Evolutionary conservation across 257 asterid genomes (phyloP).

Genomic region (Solanum appendiculatum): DNA sequence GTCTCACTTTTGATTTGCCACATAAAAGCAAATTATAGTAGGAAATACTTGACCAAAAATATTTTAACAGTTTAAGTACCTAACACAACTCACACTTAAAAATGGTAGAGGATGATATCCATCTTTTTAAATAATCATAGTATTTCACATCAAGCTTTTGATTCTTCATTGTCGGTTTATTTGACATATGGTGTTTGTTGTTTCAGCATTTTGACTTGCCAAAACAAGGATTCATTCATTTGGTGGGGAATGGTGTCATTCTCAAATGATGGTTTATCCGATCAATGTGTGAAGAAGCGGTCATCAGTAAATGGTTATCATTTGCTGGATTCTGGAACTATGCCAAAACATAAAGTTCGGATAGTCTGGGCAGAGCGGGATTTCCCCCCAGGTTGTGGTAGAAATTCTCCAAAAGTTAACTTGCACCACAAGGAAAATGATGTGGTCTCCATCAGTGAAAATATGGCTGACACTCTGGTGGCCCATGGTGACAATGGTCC

Average conservation of each 20-base stretch:
- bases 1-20: background rate
- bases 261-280: constrained; percentile 31
- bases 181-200: background rate
- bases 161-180: background rate
- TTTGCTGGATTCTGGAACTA: background rate
- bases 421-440: constrained; percentile 8
- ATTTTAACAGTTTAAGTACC: background rate
- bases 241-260: constrained; percentile 34
- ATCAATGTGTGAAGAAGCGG: constrained; percentile 32
- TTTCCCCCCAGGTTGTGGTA: constrained; percentile 63
- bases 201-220: constrained; percentile 2
- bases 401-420: constrained; percentile 8
- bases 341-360: constrained; percentile 46
- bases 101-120: background rate
- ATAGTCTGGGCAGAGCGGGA: constrained; percentile 47
- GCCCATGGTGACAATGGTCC: constrained; percentile 8
- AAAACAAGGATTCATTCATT: background rate
- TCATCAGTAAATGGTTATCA: constrained; percentile 30
- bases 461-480: background rate
- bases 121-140: background rate
- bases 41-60: background rate
- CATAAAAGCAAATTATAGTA: background rate
- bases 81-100: background rate
- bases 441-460: constrained; percentile 7
- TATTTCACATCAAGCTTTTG: background rate